These are phyloP conservation scores for Camelina sativa DNA, from an alignment of 345 rosid species.

Conservation along the genomic window DNA sequence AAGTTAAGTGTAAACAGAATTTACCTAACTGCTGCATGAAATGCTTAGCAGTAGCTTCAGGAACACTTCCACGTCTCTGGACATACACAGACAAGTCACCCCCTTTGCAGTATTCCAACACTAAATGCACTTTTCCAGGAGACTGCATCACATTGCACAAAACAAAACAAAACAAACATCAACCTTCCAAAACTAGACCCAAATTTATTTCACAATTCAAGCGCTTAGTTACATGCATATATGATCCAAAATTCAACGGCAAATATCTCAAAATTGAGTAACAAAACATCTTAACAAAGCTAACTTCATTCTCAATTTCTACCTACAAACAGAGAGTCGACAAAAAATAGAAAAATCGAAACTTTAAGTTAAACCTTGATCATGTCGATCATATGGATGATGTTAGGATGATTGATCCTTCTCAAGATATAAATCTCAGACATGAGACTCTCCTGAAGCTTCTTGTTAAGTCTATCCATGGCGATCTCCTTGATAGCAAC, in stretches of 20 bases:
- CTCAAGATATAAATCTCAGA: conserved; percentile 82
- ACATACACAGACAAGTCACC: conserved; percentile 91
- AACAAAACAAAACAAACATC: neutral
- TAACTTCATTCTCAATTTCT: neutral
- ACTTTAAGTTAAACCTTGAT: conserved; percentile 62
- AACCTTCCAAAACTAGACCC: neutral
- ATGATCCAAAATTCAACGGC: neutral
- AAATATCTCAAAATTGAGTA: neutral
- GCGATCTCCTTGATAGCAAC: conserved; percentile 98
- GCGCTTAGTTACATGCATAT: conserved; percentile 2
- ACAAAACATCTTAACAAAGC: neutral
- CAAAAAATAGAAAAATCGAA: neutral
- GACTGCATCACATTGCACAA: conserved; percentile 49
- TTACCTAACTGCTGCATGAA: conserved; percentile 93
- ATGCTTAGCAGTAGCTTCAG: conserved; percentile 82
- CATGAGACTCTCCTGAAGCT: conserved; percentile 89
- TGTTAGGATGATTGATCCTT: conserved; percentile 84
- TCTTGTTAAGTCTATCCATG: conserved; percentile 64
- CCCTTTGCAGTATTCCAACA: conserved; percentile 89
- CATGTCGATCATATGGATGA: conserved; percentile 82
- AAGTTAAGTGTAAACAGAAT: conserved; percentile 9
- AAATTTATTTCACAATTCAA: neutral
- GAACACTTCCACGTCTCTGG: conserved; percentile 72
- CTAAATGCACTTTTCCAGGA: conserved; percentile 85
- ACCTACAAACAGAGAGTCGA: conserved; percentile 11